Evolutionary conservation across 768 basidiomycete genomes (phyloP).

Genomic region (Dioszegia hungarica): DNA sequence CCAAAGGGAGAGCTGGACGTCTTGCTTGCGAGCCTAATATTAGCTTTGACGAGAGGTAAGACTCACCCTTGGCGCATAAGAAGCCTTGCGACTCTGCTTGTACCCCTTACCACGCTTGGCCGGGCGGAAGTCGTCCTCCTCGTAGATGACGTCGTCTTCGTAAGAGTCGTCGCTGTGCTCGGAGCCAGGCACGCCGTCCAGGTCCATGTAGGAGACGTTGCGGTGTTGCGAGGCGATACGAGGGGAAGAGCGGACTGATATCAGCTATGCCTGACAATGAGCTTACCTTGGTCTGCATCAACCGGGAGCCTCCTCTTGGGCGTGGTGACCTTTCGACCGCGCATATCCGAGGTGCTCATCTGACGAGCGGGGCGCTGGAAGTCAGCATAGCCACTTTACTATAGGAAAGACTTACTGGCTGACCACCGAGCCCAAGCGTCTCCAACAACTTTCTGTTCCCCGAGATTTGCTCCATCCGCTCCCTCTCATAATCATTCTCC

Average conservation of each 20-base stretch:
- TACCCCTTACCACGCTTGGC: constrained; percentile 29
- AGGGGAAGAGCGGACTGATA: constrained; percentile 35
- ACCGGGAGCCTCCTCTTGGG: constrained; percentile 21
- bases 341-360: background rate
- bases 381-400: background rate
- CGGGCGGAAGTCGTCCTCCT: constrained; percentile 45
- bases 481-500: constrained; percentile 46
- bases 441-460: constrained; percentile 41
- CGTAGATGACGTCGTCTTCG: constrained; percentile 18
- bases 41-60: background rate
- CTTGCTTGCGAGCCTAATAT: background rate
- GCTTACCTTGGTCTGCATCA: constrained; percentile 16
- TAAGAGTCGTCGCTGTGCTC: constrained; percentile 22
- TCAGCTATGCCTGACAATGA: background rate
- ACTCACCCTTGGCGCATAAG: constrained; percentile 21
- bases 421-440: constrained; percentile 36
- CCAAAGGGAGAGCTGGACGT: constrained; percentile 36
- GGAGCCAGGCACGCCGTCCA: constrained; percentile 26
- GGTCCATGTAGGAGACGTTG: constrained; percentile 41
- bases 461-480: constrained; percentile 38
- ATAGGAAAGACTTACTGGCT: constrained; percentile 7
- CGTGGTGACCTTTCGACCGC: constrained; percentile 1
- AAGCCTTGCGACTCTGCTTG: constrained; percentile 7
- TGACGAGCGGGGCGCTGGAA: constrained; percentile 6
- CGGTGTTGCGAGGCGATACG: constrained; percentile 44